phyloP scores from a whole-genome alignment of 768 basidiomycete species.

The Strobilomyces dryophilus region DNA sequence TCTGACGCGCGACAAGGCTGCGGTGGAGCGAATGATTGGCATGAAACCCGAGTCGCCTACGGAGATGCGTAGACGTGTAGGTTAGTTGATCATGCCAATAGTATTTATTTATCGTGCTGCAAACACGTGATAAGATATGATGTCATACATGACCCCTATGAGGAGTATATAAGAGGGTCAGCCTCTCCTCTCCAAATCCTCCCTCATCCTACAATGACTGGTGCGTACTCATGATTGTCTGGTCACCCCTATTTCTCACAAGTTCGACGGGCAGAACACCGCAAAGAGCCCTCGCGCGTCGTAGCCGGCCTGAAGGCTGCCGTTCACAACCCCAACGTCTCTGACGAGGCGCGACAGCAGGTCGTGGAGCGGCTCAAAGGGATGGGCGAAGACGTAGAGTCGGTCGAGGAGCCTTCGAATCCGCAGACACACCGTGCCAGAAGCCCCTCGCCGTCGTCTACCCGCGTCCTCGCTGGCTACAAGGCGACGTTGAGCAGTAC shows the following conservation, averaged over 20 bases:
- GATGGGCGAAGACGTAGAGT: conserved; percentile 28
- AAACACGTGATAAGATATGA: conserved; percentile 13
- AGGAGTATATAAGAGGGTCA: neutral
- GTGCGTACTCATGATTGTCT: neutral
- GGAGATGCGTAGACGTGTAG: conserved; percentile 25
- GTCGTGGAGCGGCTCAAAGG: conserved; percentile 44
- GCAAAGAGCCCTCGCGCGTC: conserved; percentile 44
- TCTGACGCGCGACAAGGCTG: conserved; percentile 34
- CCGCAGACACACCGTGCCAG: neutral
- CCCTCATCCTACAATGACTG: conserved; percentile 8
- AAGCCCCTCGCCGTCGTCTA: neutral
- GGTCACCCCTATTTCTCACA: neutral
- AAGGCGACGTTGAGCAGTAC: conserved; percentile 46
- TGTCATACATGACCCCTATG: conserved; percentile 20
- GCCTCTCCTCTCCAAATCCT: no score
- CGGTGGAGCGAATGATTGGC: conserved; percentile 57
- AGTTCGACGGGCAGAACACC: conserved; percentile 16
- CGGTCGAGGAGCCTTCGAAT: neutral
- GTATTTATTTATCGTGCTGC: neutral
- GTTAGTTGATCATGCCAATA: conserved; percentile 5
- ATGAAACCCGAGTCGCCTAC: conserved; percentile 36
- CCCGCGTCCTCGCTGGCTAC: conserved; percentile 41
- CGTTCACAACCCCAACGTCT: conserved; percentile 54
- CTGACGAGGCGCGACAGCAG: conserved; percentile 48
- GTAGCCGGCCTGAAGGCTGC: conserved; percentile 57